A percentile compares a stretch with the other conserved stretches of the same genome.
Conservation (phyloP, 2,329 filamentous ascomycete species). For the Aspergillus amoenus region DNA sequence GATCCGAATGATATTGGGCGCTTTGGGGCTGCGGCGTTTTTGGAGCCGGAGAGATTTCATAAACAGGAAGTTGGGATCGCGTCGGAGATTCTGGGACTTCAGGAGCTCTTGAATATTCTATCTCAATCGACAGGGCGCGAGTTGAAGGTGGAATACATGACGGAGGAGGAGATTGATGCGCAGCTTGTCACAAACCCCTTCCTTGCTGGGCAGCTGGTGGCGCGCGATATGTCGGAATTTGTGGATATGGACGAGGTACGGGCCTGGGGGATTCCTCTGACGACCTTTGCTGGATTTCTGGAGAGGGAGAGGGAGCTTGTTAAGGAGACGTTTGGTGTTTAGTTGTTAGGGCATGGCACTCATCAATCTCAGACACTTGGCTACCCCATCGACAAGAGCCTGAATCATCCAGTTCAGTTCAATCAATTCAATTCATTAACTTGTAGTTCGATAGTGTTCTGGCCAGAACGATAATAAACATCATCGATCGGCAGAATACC, state of each 20-base stretch:
- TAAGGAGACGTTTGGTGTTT: constrained; percentile 13
- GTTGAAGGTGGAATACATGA: constrained; percentile 40
- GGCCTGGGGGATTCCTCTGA: constrained; percentile 43
- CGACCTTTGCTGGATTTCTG: constrained; percentile 48
- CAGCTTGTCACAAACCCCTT: constrained; percentile 38
- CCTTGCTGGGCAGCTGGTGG: constrained; percentile 38
- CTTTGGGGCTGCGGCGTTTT: constrained; percentile 47
- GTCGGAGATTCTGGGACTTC: constrained; percentile 41
- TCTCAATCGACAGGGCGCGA: constrained; percentile 32
- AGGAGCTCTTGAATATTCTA: constrained; percentile 40
- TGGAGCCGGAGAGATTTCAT: constrained; percentile 43
- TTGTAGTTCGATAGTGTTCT: no score
- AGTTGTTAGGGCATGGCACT: no score
- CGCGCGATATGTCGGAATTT: constrained; percentile 37
- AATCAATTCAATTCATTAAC: no score
- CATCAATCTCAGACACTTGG: no score
- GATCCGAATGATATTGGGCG: constrained; percentile 51
- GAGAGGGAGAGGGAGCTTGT: constrained; percentile 38
- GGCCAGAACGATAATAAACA: no score
- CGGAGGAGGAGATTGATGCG: constrained; percentile 43
- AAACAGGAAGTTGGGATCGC: constrained; percentile 43
- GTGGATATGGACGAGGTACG: constrained; percentile 34
- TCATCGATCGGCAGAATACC: no score
- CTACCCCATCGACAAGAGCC: no score
- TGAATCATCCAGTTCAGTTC: no score